Base-by-base conservation (phyloP, 192 early-diverging fungal species). In the Dissophora globulifera region DNA sequence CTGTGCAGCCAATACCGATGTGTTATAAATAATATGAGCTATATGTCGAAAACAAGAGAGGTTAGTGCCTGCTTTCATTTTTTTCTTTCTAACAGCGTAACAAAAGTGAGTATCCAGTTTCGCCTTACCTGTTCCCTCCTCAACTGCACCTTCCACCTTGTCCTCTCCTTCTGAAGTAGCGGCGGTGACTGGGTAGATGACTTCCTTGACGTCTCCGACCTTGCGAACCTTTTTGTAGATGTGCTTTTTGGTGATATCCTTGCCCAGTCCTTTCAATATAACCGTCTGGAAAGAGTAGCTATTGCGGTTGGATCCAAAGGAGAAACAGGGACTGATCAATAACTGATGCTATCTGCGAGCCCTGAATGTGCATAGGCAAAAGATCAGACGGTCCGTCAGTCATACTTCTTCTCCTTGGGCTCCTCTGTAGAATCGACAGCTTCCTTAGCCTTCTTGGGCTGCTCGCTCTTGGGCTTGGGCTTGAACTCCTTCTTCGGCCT, bases 151-250 rank as follows among this genome's bases (percentile, higher is more conserved):
- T 5, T 78, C 79, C 52, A 75, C 79, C 63, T 81, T 60, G 22
- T 80, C 67, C 55, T 84, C 79, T 43, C 81, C 79, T n/a, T 57
- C 69, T 3, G 59, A 22, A 8, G 55, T 72, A 15, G 78, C 59
- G 20, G 75, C 62, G 11, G 78, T 67, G 22, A 82, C 78, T 10
- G 91, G 91, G 62, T 81, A 93, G 8, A 88, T 79, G 13, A 94
- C 74, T 22, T 91, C 89, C 45, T 81, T 69, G 32, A 92, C 82
- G 4, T 85, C 81, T 38, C 87, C 87, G 46, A 79, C 60, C 63
- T 89, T 91, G 30, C 84, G 74, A 29, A 81, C 82, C 70, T 90
- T 91, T 68, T 95, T 93, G 76, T 92, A 87, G 35, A 95, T 71
- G 26, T 90, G 88, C 81, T 93, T 90, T 71, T 90, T 88, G 13